phyloP scores from a whole-genome alignment of 306 rosid genomes.

The Prinsepia uniflora region DNA sequence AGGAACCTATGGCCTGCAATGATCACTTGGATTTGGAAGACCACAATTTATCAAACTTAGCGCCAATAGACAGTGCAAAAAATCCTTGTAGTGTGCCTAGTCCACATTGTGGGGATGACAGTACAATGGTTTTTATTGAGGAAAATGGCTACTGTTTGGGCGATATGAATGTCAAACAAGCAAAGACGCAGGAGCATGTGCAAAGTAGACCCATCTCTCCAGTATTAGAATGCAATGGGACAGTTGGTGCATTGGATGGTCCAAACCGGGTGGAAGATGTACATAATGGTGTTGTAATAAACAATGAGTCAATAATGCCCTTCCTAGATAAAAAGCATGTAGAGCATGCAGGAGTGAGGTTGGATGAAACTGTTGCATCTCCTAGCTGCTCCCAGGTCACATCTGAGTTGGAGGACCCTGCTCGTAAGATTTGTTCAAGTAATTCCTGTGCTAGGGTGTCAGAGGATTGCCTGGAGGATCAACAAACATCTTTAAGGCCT shows the following conservation, averaged over 20 bases:
- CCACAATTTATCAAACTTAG: conserved; percentile 41
- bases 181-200: conserved; percentile 33
- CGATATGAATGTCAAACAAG: conserved; percentile 41
- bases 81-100: conserved; percentile 27
- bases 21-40: conserved; percentile 48
- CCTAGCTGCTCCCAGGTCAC: conserved; percentile 62
- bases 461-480: conserved; percentile 45
- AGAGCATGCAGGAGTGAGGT: conserved; percentile 32
- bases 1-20: conserved; percentile 51
- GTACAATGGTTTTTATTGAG: conserved; percentile 39
- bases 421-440: conserved; percentile 46
- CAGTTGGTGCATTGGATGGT: conserved; percentile 38
- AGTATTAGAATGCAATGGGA: conserved; percentile 42
- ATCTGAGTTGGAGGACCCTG: conserved; percentile 52
- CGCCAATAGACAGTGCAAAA: conserved; percentile 27
- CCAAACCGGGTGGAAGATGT: conserved; percentile 52
- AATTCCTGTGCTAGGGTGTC: conserved; percentile 29
- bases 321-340: conserved; percentile 39
- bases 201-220: conserved; percentile 22
- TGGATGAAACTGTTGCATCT: conserved; percentile 45
- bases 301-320: conserved; percentile 38
- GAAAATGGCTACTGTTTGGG: conserved; percentile 40
- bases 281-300: conserved; percentile 48
- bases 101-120: conserved; percentile 30
- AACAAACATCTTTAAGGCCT: conserved; percentile 39